These are phyloP conservation scores for Haplosporangium sp. DNA, from an alignment of 371 early-diverging fungal species.

Conservation along the genomic window DNA sequence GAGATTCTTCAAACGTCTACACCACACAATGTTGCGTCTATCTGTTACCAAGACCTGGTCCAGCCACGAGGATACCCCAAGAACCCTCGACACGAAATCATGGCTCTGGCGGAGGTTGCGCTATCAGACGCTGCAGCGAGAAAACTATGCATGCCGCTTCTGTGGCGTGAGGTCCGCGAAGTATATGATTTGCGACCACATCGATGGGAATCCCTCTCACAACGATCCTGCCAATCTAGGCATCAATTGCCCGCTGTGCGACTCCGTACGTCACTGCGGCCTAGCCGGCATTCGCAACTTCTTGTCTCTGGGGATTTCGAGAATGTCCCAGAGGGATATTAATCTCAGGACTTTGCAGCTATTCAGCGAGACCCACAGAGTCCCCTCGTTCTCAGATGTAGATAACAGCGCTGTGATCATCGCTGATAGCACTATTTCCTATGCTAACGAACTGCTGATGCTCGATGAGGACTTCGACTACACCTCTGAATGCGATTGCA, in stretches of 20 bases:
- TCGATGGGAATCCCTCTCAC: slow-evolving; percentile 26
- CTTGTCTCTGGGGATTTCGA: slow-evolving; percentile 29
- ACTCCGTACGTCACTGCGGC: slow-evolving; percentile 27
- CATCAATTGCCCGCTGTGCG: slow-evolving; percentile 25
- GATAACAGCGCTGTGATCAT: slow-evolving; percentile 22
- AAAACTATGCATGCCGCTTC: slow-evolving; percentile 31
- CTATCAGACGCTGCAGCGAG: slow-evolving; percentile 10
- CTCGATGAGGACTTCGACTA: slow-evolving; percentile 17
- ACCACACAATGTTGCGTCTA: slow-evolving; percentile 20
- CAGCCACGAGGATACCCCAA: background rate
- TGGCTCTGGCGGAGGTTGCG: slow-evolving; percentile 14
- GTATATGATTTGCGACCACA: slow-evolving; percentile 29
- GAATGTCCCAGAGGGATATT: slow-evolving; percentile 27
- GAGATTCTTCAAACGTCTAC: background rate
- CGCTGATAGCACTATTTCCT: slow-evolving; percentile 9
- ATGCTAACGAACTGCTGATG: slow-evolving; percentile 23
- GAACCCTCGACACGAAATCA: slow-evolving; percentile 13
- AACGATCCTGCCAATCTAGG: slow-evolving; percentile 31
- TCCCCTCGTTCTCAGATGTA: slow-evolving; percentile 19
- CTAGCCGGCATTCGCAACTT: slow-evolving; percentile 16
- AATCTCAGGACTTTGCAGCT: slow-evolving; percentile 29
- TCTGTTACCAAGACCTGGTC: slow-evolving; percentile 34
- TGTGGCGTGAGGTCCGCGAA: slow-evolving; percentile 27
- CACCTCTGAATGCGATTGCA: slow-evolving; percentile 17
- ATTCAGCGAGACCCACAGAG: slow-evolving; percentile 11